Evolutionary conservation across 1,284 basidiomycete genomes (phyloP), one percentile per base, ranked within the genome.

Genomic region (Cryptococcus sp.): DNA sequence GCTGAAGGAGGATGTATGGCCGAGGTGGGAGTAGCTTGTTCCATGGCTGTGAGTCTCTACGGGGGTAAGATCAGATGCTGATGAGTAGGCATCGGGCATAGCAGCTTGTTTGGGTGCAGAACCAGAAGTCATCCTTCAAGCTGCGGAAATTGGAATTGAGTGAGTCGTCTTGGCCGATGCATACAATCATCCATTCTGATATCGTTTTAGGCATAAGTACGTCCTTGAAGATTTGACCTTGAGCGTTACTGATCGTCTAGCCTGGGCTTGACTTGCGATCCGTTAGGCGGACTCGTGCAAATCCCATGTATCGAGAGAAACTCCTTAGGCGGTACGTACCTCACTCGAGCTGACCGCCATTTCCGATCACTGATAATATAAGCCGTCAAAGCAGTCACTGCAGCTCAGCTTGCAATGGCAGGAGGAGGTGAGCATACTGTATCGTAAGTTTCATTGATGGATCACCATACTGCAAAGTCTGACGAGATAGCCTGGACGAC

Each of bases 351-450:
- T 15, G 8, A 11, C 10, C 44, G 23, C 44, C 23, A 46, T 46
- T 23, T 23, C 54, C 50, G n/a, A 57, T 44, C 10, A n/a, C 10
- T 41, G 38, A 10, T 41, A 41, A 41, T 41, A 14, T 55, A 59
- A 54, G 89, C 89, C 47, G 89, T 92, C 47, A 92, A 92, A 73
- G 89, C 90, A 5, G 83, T 92, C 46, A 91, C 89, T 1, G 31
- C 90, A n/a, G 90, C 92, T 6, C 94, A 97, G 70, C 81, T 98
- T 4, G 91, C 94, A 1, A 86, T 97, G 82, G 91, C 93, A 1
- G 89, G 87, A 59, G 83, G 88, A 65, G 92, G 90, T 0, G 83
- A 89, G 56, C 67, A 70, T 55, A 67, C 64, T 36, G 65, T 70
- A 15, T 65, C 65, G 54, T 68, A 32, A 46, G 53, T 55, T 15